phyloP scores from a whole-genome alignment of 2,329 filamentous ascomycete genomes.

The Helicocarpus griseus region DNA sequence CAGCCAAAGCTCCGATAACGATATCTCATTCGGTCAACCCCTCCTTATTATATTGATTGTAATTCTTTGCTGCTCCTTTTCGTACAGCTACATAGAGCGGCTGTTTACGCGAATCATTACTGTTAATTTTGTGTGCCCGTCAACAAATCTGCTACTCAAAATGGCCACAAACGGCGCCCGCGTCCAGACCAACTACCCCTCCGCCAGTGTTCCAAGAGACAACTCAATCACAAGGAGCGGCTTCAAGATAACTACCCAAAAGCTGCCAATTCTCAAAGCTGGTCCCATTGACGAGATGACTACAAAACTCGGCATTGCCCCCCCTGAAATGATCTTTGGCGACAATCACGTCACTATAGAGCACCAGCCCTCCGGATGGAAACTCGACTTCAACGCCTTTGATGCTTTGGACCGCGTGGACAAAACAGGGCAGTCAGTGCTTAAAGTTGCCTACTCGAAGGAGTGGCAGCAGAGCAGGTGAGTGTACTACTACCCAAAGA shows the following conservation, averaged over 20 bases:
- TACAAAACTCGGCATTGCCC: slow-evolving; percentile 66
- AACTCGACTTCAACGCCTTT: slow-evolving; percentile 69
- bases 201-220: slow-evolving; percentile 30
- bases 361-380: slow-evolving; percentile 68
- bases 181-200: not conserved
- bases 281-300: slow-evolving; percentile 82
- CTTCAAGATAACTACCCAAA: slow-evolving; percentile 72
- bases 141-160: not conserved
- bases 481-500: slow-evolving; percentile 30
- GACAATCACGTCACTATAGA: slow-evolving; percentile 76
- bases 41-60: too few relatives aligned
- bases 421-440: slow-evolving; percentile 83
- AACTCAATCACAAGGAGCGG: slow-evolving; percentile 53
- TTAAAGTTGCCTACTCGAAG: slow-evolving; percentile 85
- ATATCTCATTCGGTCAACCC: too few relatives aligned
- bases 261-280: slow-evolving; percentile 89
- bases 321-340: slow-evolving; percentile 98
- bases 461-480: slow-evolving; percentile 69
- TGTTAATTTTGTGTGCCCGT: too few relatives aligned
- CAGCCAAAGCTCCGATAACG: too few relatives aligned
- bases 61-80: too few relatives aligned
- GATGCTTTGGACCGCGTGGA: slow-evolving; percentile 85
- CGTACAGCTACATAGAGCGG: too few relatives aligned
- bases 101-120: too few relatives aligned
- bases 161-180: not conserved